Conservation (phyloP, 805 yeast species). For the Phaffomyces opuntiae region DNA sequence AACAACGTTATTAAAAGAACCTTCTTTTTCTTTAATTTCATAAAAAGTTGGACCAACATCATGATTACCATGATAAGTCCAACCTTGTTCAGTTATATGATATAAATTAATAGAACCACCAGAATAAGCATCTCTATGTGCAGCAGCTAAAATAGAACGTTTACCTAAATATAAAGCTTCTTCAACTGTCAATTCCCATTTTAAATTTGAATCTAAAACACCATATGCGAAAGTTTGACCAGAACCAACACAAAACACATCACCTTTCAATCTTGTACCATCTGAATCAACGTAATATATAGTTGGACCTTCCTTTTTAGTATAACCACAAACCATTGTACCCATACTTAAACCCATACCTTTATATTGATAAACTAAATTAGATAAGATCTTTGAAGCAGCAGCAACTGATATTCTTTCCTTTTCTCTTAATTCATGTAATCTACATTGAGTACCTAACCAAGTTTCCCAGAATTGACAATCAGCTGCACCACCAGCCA, state of each 20-base stretch:
- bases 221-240: constrained; percentile 99
- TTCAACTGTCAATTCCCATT: constrained; percentile 87
- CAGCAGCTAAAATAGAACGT: constrained; percentile 93
- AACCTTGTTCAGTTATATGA: constrained; percentile 89
- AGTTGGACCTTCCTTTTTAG: constrained; percentile 92
- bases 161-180: constrained; percentile 93
- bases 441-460: constrained; percentile 94
- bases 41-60: constrained; percentile 89
- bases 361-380: constrained; percentile 86
- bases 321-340: constrained; percentile 97
- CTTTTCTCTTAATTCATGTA: constrained; percentile 91
- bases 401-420: constrained; percentile 95
- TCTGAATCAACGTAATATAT: constrained; percentile 95
- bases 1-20: constrained; percentile 77
- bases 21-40: constrained; percentile 83
- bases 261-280: constrained; percentile 93
- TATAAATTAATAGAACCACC: constrained; percentile 94
- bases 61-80: constrained; percentile 94
- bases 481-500: constrained; percentile 99
- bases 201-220: constrained; percentile 87
- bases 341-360: constrained; percentile 99
- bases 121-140: constrained; percentile 96
- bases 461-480: constrained; percentile 99
- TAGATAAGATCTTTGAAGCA: constrained; percentile 87
- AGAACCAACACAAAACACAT: constrained; percentile 93